These are phyloP conservation scores for Domatiomyces globalis DNA, from an alignment of 2,329 filamentous ascomycete genomes.

Conservation along the genomic window DNA sequence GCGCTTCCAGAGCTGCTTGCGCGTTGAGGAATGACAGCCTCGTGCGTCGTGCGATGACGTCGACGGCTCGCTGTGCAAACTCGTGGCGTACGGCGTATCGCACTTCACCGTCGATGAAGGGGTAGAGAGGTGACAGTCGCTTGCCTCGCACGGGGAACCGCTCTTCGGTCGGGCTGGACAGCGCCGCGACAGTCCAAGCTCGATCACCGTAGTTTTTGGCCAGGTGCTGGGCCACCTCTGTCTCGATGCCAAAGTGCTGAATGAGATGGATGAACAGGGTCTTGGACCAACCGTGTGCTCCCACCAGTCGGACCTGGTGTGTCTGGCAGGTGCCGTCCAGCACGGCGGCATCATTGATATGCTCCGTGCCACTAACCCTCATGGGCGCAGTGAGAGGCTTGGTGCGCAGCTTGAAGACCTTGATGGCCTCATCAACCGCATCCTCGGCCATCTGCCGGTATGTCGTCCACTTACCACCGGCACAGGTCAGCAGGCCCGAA, in stretches of 20 bases:
- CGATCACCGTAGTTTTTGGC: slow-evolving; percentile 80
- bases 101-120: slow-evolving; percentile 83
- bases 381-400: slow-evolving; percentile 10
- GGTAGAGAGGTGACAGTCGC: slow-evolving; percentile 67
- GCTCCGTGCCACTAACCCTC: slow-evolving; percentile 18
- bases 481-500: slow-evolving; percentile 69
- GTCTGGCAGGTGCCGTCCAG: slow-evolving; percentile 64
- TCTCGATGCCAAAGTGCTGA: slow-evolving; percentile 84
- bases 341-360: slow-evolving; percentile 18
- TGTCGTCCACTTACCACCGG: slow-evolving; percentile 85
- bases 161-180: slow-evolving; percentile 61
- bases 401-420: slow-evolving; percentile 14
- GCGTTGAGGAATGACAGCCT: slow-evolving; percentile 82
- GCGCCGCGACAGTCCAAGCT: slow-evolving; percentile 74
- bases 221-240: slow-evolving; percentile 79
- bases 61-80: slow-evolving; percentile 80
- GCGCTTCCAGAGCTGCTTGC: slow-evolving; percentile 72
- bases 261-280: slow-evolving; percentile 91
- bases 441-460: slow-evolving; percentile 90
- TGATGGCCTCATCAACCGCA: slow-evolving; percentile 54
- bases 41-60: slow-evolving; percentile 73
- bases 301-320: slow-evolving; percentile 65
- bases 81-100: slow-evolving; percentile 78
- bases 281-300: slow-evolving; percentile 76
- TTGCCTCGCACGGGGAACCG: slow-evolving; percentile 73